Conservation (phyloP, 257 asterid genomes). For the Linaria vulgaris region DNA sequence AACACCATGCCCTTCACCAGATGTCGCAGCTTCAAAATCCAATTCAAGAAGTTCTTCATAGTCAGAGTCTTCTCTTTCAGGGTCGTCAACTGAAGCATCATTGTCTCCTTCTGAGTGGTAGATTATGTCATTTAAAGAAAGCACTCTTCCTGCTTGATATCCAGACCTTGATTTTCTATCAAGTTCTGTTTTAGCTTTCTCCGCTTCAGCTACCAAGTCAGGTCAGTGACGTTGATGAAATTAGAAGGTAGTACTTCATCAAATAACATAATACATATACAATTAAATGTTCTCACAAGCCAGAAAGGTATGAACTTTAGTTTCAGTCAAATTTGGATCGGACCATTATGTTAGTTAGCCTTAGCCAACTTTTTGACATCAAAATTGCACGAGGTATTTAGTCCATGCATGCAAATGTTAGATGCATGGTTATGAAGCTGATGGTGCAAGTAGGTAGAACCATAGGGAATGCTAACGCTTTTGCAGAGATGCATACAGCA, state of each 20-base stretch:
- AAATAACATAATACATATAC: conserved; percentile 2
- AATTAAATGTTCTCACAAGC: conserved; percentile 7
- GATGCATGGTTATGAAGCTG: conserved; percentile 10
- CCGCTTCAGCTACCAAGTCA: conserved; percentile 66
- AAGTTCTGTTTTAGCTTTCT: conserved; percentile 49
- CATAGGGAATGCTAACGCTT: conserved; percentile 4
- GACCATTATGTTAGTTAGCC: too few species aligned
- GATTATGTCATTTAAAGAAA: conserved; percentile 80
- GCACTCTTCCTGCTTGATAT: conserved; percentile 56
- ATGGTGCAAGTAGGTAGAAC: not conserved
- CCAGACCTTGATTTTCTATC: conserved; percentile 55
- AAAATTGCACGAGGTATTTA: not conserved
- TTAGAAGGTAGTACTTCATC: conserved; percentile 16
- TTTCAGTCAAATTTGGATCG: not conserved
- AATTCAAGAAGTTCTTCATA: conserved; percentile 80
- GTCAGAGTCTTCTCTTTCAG: conserved; percentile 84
- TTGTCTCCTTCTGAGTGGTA: conserved; percentile 68
- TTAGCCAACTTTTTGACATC: conserved; percentile 2
- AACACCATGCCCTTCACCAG: conserved; percentile 58
- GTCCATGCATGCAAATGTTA: conserved; percentile 8
- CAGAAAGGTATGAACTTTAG: conserved; percentile 1
- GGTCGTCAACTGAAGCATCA: conserved; percentile 67
- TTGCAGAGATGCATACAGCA: conserved; percentile 6
- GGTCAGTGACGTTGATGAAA: conserved; percentile 24
- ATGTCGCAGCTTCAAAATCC: conserved; percentile 69